phyloP scores from a whole-genome alignment of 2,329 filamentous ascomycete genomes.

The Hypoxylon sp. region DNA sequence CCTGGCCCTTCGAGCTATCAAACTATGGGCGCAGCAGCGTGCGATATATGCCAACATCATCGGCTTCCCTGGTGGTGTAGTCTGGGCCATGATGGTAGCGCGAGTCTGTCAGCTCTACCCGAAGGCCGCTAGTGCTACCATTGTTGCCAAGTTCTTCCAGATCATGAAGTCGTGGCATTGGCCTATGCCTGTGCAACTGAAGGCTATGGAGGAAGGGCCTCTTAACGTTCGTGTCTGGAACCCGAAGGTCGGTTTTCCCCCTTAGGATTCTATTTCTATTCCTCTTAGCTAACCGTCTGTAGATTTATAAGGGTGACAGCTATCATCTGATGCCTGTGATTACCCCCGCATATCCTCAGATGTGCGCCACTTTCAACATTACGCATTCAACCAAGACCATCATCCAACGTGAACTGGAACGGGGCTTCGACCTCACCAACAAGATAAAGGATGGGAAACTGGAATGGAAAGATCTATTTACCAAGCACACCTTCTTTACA shows the following conservation, averaged over 20 bases:
- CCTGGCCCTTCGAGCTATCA: constrained; percentile 88
- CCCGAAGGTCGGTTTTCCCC: constrained; percentile 69
- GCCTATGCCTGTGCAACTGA: constrained; percentile 92
- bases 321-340: constrained; percentile 98
- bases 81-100: constrained; percentile 97
- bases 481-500: constrained; percentile 93
- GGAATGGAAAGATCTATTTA: constrained; percentile 88
- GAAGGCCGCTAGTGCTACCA: constrained; percentile 85
- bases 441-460: constrained; percentile 80
- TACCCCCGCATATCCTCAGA: constrained; percentile 95
- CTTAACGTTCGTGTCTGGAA: constrained; percentile 93
- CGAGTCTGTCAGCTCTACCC: constrained; percentile 96
- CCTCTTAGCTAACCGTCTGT: constrained; percentile 39
- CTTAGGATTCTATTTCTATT: too few relatives aligned
- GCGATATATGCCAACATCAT: constrained; percentile 97
- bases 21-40: constrained; percentile 92
- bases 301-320: constrained; percentile 81
- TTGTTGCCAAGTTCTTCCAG: constrained; percentile 93
- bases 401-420: constrained; percentile 82
- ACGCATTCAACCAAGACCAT: constrained; percentile 85
- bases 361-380: constrained; percentile 97
- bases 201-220: constrained; percentile 83
- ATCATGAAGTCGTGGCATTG: constrained; percentile 92
- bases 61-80: constrained; percentile 94
- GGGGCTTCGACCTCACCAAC: constrained; percentile 79